Conservation (phyloP, 129 eudicot genomes). For the Saussurea involucrata region DNA sequence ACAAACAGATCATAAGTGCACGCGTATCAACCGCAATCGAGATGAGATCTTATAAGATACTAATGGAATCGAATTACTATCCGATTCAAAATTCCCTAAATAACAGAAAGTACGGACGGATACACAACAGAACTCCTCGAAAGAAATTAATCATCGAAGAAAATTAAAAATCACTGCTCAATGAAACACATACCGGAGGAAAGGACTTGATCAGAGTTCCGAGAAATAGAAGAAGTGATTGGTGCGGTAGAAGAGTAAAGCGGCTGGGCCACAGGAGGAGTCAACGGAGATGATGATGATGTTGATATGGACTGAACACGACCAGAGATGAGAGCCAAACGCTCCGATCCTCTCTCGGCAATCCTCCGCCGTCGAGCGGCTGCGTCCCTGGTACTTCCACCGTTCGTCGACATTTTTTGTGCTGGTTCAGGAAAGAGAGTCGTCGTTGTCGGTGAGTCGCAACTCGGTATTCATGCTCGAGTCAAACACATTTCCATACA, state of each 20-base stretch:
- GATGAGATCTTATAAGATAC: background rate
- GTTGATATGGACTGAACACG: slow-evolving; percentile 40
- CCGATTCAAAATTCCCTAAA: background rate
- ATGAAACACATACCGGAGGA: slow-evolving; percentile 3
- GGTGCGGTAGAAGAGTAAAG: slow-evolving; percentile 24
- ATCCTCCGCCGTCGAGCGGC: slow-evolving; percentile 84
- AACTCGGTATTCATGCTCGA: background rate
- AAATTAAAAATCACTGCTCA: background rate
- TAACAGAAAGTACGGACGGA: background rate
- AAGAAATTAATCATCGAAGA: background rate
- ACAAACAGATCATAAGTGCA: background rate
- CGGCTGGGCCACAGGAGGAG: slow-evolving; percentile 7
- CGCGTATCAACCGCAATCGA: background rate
- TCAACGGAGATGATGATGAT: slow-evolving; percentile 14
- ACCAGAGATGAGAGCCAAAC: slow-evolving; percentile 91
- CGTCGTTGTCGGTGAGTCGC: slow-evolving; percentile 3
- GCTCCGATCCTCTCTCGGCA: slow-evolving; percentile 68
- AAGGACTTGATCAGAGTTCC: slow-evolving; percentile 22
- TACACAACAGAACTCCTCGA: background rate
- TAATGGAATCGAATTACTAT: background rate
- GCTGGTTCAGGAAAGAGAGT: slow-evolving; percentile 1
- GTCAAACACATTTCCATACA: slow-evolving; percentile 3
- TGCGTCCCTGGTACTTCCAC: slow-evolving; percentile 39
- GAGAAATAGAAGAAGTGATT: slow-evolving; percentile 12
- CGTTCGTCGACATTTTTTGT: slow-evolving; percentile 27